Conservation (phyloP, 2,329 filamentous ascomycete genomes). For the Diaporthe eres region DNA sequence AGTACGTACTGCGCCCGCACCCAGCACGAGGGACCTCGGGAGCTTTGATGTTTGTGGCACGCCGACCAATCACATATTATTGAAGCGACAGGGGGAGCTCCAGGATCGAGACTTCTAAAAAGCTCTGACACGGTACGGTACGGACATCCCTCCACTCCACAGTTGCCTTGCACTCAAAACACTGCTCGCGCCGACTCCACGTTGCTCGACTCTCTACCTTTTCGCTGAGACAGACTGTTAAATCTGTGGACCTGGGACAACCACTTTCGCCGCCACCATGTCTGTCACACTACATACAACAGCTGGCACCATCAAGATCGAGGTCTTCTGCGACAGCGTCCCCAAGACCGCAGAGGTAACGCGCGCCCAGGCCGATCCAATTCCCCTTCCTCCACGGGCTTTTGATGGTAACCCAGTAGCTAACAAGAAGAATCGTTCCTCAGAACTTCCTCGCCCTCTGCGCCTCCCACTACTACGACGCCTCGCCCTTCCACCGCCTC, state of each 20-base stretch:
- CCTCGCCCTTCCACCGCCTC: conserved; percentile 83
- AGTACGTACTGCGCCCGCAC: not conserved
- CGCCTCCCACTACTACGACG: conserved; percentile 82
- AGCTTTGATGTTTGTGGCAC: conserved; percentile 1
- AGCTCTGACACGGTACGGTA: conserved; percentile 4
- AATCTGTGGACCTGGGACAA: not conserved
- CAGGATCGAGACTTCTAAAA: not conserved
- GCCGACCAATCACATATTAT: conserved; percentile 35
- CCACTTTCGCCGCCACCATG: conserved; percentile 58
- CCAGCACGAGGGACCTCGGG: conserved; percentile 6
- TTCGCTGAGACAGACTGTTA: not conserved
- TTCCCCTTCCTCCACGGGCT: not conserved
- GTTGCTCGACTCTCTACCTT: not conserved
- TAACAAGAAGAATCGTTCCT: not conserved
- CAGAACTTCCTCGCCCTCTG: conserved; percentile 91
- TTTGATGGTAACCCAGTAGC: not conserved
- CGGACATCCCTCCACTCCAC: not conserved
- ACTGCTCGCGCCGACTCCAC: not conserved
- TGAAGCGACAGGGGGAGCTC: conserved; percentile 29
- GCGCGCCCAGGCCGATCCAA: conserved; percentile 18
- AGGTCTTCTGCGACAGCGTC: conserved; percentile 95
- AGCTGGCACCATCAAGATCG: conserved; percentile 91
- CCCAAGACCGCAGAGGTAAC: conserved; percentile 89
- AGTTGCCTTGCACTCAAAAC: conserved; percentile 12
- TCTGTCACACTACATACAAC: conserved; percentile 87